Percentiles rank a stretch among this genome's conserved stretches.
Evolutionary conservation across 345 rosid species (phyloP).

Genomic region (Cardamine resedifolia): DNA sequence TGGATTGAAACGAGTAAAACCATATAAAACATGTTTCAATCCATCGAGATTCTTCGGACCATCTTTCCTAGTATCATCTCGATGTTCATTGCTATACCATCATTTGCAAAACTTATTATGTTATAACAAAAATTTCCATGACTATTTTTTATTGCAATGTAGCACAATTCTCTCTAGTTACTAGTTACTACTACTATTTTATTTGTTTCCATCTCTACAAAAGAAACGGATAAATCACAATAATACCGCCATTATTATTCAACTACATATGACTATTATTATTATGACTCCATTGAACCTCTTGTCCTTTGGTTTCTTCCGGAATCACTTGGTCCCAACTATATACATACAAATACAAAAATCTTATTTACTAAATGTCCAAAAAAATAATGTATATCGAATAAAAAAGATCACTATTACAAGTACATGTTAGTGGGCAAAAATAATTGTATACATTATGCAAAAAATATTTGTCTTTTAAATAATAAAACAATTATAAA

Average conservation of each 20-base stretch:
- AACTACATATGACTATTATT: conserved; percentile 11
- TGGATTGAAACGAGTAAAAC: not conserved
- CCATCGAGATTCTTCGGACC: no score
- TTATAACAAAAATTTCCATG: not conserved
- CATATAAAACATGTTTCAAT: not conserved
- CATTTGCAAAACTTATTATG: not conserved
- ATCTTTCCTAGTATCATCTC: no score
- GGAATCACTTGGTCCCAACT: conserved; percentile 33
- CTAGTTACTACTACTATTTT: not conserved
- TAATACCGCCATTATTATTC: not conserved
- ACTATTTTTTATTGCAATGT: not conserved
- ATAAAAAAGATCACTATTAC: not conserved
- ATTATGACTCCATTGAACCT: conserved; percentile 26
- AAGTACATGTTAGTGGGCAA: not conserved
- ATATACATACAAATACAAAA: conserved; percentile 21
- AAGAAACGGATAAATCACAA: not conserved
- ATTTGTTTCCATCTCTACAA: not conserved
- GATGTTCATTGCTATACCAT: no score
- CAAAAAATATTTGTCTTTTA: conserved; percentile 6
- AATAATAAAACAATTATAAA: not conserved
- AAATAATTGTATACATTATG: conserved; percentile 18
- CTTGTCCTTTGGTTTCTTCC: conserved; percentile 33
- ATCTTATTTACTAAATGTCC: conserved; percentile 4
- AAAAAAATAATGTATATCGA: conserved; percentile 21
- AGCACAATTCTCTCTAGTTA: not conserved